phyloP scores from a whole-genome alignment of 1,284 basidiomycete species.

The Papiliotrema fonsecae region DNA sequence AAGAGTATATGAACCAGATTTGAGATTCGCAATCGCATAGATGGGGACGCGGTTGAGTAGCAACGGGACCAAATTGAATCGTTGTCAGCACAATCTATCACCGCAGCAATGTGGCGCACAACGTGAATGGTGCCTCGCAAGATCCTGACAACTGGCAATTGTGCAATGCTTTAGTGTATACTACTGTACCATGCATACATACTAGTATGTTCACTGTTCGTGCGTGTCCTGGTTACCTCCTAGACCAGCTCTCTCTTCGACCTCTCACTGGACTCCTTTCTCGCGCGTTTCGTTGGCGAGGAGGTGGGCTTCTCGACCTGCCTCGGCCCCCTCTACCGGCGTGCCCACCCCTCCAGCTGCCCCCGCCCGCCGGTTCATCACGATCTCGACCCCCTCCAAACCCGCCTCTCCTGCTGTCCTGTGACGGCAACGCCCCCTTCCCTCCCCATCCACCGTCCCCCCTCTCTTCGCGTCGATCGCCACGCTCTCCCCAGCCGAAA shows the following conservation, averaged over 20 bases:
- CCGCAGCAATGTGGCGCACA: too few relatives aligned
- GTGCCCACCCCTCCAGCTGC: slow-evolving; percentile 17
- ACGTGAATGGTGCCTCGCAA: too few relatives aligned
- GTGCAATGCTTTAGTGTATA: too few relatives aligned
- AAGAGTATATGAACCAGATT: too few relatives aligned
- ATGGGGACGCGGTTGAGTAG: too few relatives aligned
- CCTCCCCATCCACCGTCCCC: slow-evolving; percentile 16
- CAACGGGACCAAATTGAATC: too few relatives aligned
- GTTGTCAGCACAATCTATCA: too few relatives aligned
- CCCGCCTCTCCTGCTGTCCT: slow-evolving; percentile 8
- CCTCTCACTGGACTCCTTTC: slow-evolving; percentile 9
- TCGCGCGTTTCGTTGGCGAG: not conserved
- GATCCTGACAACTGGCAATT: too few relatives aligned
- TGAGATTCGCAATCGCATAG: too few relatives aligned
- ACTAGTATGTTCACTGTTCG: too few relatives aligned
- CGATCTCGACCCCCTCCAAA: slow-evolving; percentile 7
- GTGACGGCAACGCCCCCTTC: slow-evolving; percentile 24
- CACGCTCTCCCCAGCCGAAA: slow-evolving; percentile 16
- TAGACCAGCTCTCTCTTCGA: slow-evolving; percentile 6
- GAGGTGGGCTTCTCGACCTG: slow-evolving; percentile 14
- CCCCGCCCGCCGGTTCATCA: slow-evolving; percentile 10
- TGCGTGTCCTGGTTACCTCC: too few relatives aligned
- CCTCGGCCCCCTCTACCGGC: slow-evolving; percentile 2
- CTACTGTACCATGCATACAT: too few relatives aligned
- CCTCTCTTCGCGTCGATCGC: not conserved